A percentile compares a stretch with the other conserved stretches of the same genome.
Conservation (phyloP, 2,329 filamentous ascomycete species). For the Pseudogymnoascus sp. region DNA sequence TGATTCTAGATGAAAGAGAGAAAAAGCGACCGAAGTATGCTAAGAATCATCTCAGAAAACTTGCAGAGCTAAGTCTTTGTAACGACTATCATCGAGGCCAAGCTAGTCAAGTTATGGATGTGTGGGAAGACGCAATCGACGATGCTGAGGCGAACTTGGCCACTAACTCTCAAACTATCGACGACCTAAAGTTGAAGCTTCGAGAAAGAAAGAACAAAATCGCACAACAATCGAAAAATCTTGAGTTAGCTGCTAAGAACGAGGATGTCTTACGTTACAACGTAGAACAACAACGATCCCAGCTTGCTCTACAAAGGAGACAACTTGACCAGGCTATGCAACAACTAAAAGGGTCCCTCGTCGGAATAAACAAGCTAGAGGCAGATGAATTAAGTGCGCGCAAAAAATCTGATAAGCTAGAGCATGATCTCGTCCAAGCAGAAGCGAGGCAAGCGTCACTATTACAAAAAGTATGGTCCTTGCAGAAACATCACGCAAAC, state of each 20-base stretch:
- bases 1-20: neutral
- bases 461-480: neutral
- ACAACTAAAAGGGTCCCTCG: neutral
- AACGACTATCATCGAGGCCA: constrained; percentile 7
- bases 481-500: neutral
- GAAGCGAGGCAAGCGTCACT: neutral
- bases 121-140: constrained; percentile 4
- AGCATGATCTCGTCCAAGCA: neutral
- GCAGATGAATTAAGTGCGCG: neutral
- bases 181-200: neutral
- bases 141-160: constrained; percentile 1
- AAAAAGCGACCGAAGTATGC: neutral
- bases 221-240: neutral
- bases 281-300: neutral
- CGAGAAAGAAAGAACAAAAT: neutral
- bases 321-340: neutral
- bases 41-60: neutral
- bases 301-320: neutral
- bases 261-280: neutral
- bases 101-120: neutral
- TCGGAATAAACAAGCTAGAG: neutral
- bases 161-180: neutral
- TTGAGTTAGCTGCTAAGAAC: neutral
- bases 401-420: neutral
- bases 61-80: constrained; percentile 11